phyloP scores from a whole-genome alignment of 768 basidiomycete genomes.

The Tylopilus rubrobrunneus region DNA sequence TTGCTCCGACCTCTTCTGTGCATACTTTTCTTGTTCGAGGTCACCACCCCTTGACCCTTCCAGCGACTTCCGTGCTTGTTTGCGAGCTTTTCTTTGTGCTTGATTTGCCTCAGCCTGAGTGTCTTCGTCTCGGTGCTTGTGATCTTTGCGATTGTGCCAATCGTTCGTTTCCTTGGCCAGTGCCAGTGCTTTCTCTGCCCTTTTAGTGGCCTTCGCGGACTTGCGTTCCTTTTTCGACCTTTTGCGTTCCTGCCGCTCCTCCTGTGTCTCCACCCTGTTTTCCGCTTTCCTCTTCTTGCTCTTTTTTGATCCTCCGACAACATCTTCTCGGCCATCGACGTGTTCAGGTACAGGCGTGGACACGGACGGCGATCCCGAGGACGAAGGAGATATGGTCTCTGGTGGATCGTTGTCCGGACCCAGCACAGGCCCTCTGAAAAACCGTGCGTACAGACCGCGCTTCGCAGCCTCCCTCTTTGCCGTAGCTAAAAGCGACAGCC shows the following conservation, averaged over 20 bases:
- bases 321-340: neutral
- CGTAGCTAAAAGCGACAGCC: conserved; percentile 51
- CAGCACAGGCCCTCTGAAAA: conserved; percentile 74
- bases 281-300: conserved; percentile 10
- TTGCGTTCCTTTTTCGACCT: conserved; percentile 22
- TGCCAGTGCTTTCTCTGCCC: neutral
- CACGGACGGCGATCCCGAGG: neutral
- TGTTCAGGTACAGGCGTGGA: neutral
- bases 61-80: conserved; percentile 6
- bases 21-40: neutral
- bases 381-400: neutral
- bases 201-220: conserved; percentile 16
- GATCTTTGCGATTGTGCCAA: neutral
- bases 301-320: neutral
- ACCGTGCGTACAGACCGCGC: conserved; percentile 70
- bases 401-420: conserved; percentile 37
- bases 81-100: conserved; percentile 3
- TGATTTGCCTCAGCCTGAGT: neutral
- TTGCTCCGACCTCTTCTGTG: neutral
- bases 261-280: conserved; percentile 11
- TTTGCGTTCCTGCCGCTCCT: conserved; percentile 22
- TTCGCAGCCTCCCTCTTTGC: conserved; percentile 81
- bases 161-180: neutral
- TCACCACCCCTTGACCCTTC: conserved; percentile 7
- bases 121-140: neutral